Base-by-base conservation (phyloP, 1,139 yeast species). In the Chernovozyma sophiae-reginae region DNA sequence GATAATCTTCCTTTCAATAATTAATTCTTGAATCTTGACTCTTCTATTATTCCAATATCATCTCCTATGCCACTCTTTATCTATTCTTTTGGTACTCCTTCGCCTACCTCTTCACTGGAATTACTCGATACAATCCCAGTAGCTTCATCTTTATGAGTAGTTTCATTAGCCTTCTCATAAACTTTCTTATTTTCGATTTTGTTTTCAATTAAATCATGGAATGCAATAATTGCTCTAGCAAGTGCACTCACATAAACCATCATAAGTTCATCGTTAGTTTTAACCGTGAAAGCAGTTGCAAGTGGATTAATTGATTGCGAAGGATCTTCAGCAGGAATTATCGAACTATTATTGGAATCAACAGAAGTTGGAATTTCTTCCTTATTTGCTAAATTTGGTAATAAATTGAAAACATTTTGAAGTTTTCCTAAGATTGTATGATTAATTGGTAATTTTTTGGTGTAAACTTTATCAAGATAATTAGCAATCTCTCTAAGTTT, bases 231-330 rank as follows among this genome's bases (percentile, higher is more conserved):
- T 14, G 97, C 86, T 53, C 98, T 78, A 17, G 92, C 96, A 52
- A 94, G 71, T 33, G 94, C 83, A 53, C 94, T 79, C 46, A 92
- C 79, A 57, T 94, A 94, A 25, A 94, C 80, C 56, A 89, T 77
- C 98, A 94, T 92, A 49, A 94, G 71, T 60, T 92, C 95, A 54
- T 94, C 99, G 56, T 94, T 94, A 2, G 97, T 87, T 63, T 92
- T 92, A 35, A 86, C 75, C 4, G 95, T 87, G 55, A 90, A 85
- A 1, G 97, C 95, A 37, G 81, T 76, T 16, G 85, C 72, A 44
- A 90, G 71, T 34, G 79, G 79, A 55, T 68, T 77, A 5, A 51
- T 35, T 2, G 59, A 45, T 19, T 52, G 46, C 32, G 40, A 42
- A 6, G 56, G 53, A 23, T 47, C 47, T 28, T 30, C 15, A 44